Evolutionary conservation across 2,329 filamentous ascomycete species (phyloP), one percentile per base, ranked within the genome.

Genomic region (Elsinoe arachidis): DNA sequence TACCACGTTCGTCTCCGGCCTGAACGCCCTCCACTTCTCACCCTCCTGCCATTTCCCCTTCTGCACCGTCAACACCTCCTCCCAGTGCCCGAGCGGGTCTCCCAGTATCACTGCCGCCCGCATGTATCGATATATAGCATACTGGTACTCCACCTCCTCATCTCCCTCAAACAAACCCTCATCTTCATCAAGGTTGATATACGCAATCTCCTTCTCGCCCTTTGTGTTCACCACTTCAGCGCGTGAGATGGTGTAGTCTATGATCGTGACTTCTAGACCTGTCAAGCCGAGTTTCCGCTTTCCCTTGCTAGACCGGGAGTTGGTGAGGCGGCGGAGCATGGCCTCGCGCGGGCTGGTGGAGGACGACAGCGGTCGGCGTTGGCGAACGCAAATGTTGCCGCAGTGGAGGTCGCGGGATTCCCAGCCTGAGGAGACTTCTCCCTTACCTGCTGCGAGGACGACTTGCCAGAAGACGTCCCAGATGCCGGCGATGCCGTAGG

Each of bases 391-490:
- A 15, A 86, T 78, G 63, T 86, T 86, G n/a, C 82, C 83, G 35
- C 83, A 72, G 68, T 86, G 83, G 3, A 86, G 69, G 68, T 86
- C 83, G 17, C 83, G 78, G 66, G 86, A 83, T 73, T 86, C 83
- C 63, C 86, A 86, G 54, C 75, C 69, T 5, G 79, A 77, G 56
- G 75, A 76, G 63, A 80, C 76, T 66, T 86, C 83, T 9, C 80
- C 83, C 59, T 82, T 79, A 14, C 79, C 82, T 9, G 86, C 69
- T 1, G 80, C 78, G 63, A 84, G 73, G 6, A 79, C 78, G n/a
- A 84, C 80, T 14, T 81, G 79, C 83, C 83, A 86, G 69, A 86
- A 86, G 1, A 85, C 76, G 65, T 86, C 83, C 72, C 81, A 85
- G 1, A 80, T 73, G 60, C 69, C 67, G 70, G 70, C 76, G 54